These are phyloP conservation scores for Leishmania mexicana DNA, from an alignment of 208 protist species.

Conservation along the genomic window DNA sequence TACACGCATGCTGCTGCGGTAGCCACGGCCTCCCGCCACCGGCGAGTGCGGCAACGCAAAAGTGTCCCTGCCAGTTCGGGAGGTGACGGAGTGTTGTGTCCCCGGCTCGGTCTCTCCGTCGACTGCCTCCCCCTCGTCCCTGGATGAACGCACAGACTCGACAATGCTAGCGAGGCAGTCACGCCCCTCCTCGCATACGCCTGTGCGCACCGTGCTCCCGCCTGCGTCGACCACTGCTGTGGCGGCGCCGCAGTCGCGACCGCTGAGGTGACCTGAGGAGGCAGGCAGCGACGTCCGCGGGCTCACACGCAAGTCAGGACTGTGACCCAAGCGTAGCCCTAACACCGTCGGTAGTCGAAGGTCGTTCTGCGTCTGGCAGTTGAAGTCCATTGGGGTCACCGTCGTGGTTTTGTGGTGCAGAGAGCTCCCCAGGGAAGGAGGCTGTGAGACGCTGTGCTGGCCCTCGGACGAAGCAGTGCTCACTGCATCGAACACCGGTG, in stretches of 20 bases:
- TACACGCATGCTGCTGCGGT: neutral
- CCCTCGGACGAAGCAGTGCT: neutral
- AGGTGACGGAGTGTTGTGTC: neutral
- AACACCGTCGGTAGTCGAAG: neutral
- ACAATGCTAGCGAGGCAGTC: neutral
- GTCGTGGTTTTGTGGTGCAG: neutral
- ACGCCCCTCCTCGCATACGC: neutral
- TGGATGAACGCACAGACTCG: neutral
- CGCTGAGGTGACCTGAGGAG: neutral
- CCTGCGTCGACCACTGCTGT: constrained; percentile 6
- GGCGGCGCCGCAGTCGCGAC: neutral
- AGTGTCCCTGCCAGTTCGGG: constrained; percentile 1
- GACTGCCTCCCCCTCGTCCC: neutral
- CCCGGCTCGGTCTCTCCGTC: neutral
- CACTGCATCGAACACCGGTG: neutral
- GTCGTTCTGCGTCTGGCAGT: neutral
- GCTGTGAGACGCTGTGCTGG: neutral
- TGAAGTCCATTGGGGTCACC: neutral
- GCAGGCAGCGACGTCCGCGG: neutral
- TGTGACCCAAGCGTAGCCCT: neutral
- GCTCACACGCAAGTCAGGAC: neutral
- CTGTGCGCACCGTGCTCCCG: constrained; percentile 8
- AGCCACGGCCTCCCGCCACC: neutral
- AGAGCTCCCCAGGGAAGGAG: neutral
- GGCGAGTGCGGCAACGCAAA: constrained; percentile 7